phyloP scores from a whole-genome alignment of 176 grass and related monocot species.

The Triticum urartu region DNA sequence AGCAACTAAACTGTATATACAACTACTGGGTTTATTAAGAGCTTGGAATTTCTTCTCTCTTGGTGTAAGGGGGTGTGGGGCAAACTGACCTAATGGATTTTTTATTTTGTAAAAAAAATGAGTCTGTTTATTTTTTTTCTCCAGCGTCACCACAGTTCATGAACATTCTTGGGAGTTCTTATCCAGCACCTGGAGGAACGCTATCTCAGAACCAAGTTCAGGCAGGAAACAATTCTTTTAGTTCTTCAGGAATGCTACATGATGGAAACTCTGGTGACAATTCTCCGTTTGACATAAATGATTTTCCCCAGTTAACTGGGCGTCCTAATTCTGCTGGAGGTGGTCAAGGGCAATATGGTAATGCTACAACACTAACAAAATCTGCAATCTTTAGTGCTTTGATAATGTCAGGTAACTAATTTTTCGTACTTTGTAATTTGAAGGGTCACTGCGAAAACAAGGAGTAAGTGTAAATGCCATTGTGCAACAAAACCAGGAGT shows the following conservation, averaged over 20 bases:
- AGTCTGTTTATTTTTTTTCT: neutral
- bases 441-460: slow-evolving; percentile 79
- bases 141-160: slow-evolving; percentile 67
- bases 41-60: neutral
- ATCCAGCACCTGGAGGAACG: slow-evolving; percentile 57
- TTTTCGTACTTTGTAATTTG: slow-evolving; percentile 29
- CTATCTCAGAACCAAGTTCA: slow-evolving; percentile 74
- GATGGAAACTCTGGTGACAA: slow-evolving; percentile 65
- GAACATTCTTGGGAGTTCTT: slow-evolving; percentile 85
- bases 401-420: slow-evolving; percentile 9
- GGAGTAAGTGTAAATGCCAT: slow-evolving; percentile 70
- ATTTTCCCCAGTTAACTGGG: slow-evolving; percentile 89
- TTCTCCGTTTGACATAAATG: slow-evolving; percentile 93
- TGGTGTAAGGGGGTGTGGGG: neutral
- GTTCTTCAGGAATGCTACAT: slow-evolving; percentile 80
- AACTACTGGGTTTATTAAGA: slow-evolving; percentile 8
- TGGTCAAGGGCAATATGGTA: slow-evolving; percentile 91
- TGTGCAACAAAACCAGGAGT: slow-evolving; percentile 90
- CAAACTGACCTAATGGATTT: neutral
- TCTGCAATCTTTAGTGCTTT: neutral
- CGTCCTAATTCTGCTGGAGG: slow-evolving; percentile 80
- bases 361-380: slow-evolving; percentile 28
- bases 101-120: neutral
- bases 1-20: slow-evolving; percentile 23
- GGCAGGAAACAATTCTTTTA: slow-evolving; percentile 63